Percentiles rank a stretch among this genome's conserved stretches.
Evolutionary conservation across 2,329 filamentous ascomycete species (phyloP).

Genomic region (Ploettnerulaceae sp.): DNA sequence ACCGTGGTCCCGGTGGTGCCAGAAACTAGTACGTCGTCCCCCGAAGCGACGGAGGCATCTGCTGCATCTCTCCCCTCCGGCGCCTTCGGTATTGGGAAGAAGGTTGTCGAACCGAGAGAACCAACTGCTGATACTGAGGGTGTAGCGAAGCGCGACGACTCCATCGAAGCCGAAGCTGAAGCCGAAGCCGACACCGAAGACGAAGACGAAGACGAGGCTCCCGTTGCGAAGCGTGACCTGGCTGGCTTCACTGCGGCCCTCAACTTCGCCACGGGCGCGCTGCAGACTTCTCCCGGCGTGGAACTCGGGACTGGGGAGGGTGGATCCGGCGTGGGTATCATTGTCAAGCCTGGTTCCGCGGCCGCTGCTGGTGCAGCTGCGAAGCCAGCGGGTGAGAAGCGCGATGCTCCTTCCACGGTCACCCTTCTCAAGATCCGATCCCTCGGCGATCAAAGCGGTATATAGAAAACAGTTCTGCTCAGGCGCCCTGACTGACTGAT

Average conservation of each 20-base stretch:
- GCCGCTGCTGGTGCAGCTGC: conserved; percentile 5
- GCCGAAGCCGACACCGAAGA: conserved; percentile 3
- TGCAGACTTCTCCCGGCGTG: conserved; percentile 43
- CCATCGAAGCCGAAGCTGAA: neutral
- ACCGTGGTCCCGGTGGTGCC: neutral
- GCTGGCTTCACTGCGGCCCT: conserved; percentile 45
- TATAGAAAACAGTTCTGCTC: conserved; percentile 1
- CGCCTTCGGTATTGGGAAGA: conserved; percentile 15
- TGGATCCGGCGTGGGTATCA: conserved; percentile 36
- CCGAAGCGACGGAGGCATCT: neutral
- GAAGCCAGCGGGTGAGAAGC: conserved; percentile 4
- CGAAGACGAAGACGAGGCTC: conserved; percentile 19
- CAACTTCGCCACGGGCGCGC: conserved; percentile 42
- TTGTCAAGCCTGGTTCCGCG: conserved; percentile 13
- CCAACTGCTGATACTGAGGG: conserved; percentile 15
- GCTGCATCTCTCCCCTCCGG: conserved; percentile 8
- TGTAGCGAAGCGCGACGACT: conserved; percentile 7
- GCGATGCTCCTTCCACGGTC: neutral
- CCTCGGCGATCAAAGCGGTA: neutral
- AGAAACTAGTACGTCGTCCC: conserved; percentile 6
- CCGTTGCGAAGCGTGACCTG: conserved; percentile 42
- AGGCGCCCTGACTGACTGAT: no score
- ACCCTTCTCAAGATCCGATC: no score
- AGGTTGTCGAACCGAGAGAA: conserved; percentile 14
- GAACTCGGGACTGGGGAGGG: conserved; percentile 43